Conservation (phyloP, 495 filamentous ascomycete genomes). For the Talaromyces stipitatus region DNA sequence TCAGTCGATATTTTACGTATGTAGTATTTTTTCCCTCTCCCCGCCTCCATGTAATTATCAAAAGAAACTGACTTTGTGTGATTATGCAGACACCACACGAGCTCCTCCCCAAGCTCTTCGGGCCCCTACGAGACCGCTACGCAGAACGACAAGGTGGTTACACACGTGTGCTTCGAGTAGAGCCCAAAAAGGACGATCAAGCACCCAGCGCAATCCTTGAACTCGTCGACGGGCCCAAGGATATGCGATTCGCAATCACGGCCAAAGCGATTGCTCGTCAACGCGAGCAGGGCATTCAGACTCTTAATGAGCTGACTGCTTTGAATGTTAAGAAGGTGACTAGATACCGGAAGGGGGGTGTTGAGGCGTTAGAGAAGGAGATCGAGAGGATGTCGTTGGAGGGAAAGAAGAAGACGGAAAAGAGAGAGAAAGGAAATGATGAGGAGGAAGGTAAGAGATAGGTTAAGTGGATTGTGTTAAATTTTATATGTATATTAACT, state of each 20-base stretch:
- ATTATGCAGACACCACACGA: conserved; percentile 47
- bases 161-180: conserved; percentile 85
- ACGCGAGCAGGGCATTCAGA: conserved; percentile 38
- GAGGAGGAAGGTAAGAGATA: neutral
- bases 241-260: conserved; percentile 91
- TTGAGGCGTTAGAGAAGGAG: conserved; percentile 58
- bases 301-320: conserved; percentile 59
- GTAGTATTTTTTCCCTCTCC: conserved; percentile 17
- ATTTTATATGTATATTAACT: neutral
- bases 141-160: conserved; percentile 78
- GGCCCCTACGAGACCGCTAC: conserved; percentile 73
- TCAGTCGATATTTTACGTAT: conserved; percentile 72
- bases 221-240: conserved; percentile 88
- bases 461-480: neutral
- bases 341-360: conserved; percentile 59
- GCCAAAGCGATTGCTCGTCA: conserved; percentile 67
- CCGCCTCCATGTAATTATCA: neutral
- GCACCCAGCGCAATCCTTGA: conserved; percentile 88
- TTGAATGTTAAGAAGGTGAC: conserved; percentile 85
- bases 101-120: conserved; percentile 82
- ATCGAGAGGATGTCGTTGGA: conserved; percentile 51
- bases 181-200: conserved; percentile 67
- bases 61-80: neutral
- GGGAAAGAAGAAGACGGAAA: conserved; percentile 9
- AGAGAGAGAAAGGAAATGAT: neutral